These are phyloP conservation scores for Hydnum rufescens DNA, from an alignment of 768 basidiomycete genomes.

Conservation along the genomic window DNA sequence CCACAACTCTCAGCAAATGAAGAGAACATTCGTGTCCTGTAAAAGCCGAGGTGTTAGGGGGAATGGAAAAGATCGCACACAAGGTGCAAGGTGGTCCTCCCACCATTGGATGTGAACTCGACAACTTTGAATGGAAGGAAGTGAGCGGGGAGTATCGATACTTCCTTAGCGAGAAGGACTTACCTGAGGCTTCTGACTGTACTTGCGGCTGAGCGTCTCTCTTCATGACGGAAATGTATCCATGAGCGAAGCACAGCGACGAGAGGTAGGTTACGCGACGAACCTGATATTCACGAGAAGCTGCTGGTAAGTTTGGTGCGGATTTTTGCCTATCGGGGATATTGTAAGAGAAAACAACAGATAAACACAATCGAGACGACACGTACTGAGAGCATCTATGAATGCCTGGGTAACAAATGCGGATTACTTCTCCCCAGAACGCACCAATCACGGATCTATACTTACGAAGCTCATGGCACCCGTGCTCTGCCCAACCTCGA, in stretches of 20 bases:
- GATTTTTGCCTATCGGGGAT: constrained; percentile 18
- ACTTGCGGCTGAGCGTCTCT: constrained; percentile 19
- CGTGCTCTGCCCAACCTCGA: constrained; percentile 25
- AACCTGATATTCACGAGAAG: constrained; percentile 11
- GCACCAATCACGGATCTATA: background rate
- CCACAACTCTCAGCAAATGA: constrained; percentile 14
- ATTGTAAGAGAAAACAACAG: background rate
- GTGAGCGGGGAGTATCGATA: background rate
- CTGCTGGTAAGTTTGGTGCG: constrained; percentile 18
- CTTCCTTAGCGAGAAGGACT: no score
- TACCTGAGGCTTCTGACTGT: constrained; percentile 26
- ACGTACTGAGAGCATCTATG: constrained; percentile 13
- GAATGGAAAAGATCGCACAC: background rate
- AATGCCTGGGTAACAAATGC: constrained; percentile 14
- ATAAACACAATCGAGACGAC: background rate
- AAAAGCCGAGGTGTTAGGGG: background rate
- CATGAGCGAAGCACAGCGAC: background rate
- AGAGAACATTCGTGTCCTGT: constrained; percentile 17
- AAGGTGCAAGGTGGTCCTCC: background rate
- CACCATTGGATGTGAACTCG: constrained; percentile 15
- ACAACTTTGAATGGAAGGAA: no score
- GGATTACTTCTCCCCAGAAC: background rate
- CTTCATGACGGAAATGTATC: background rate
- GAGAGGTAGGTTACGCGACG: background rate
- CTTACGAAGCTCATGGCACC: constrained; percentile 27